Evolutionary conservation across 768 basidiomycete species (phyloP), one percentile per base, ranked within the genome.

Genomic region (Tylopilus subfusipes): DNA sequence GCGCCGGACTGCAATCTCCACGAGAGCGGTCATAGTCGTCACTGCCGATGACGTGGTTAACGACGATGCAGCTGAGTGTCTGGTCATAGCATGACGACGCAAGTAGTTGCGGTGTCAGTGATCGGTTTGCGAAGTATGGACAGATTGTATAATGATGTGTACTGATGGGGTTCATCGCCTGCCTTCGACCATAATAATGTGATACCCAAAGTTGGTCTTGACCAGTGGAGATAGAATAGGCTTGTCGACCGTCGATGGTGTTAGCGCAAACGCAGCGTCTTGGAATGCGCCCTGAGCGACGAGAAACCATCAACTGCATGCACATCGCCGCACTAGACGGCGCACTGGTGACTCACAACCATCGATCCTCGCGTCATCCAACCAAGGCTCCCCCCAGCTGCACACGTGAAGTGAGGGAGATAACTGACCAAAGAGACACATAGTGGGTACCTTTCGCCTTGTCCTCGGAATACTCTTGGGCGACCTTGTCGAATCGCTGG

Each of bases 171-270:
- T 22, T 59, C 64, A 83, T 33, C 88, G 82, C 34, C 90, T 81
- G 18, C 89, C 90, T 73, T 93, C 90, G 8, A 92, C 90, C 88
- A 93, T 90, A 68, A 93, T 92, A 63, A 93, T 85, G 67, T 93
- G 91, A 70, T 93, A 93, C 14, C 91, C 91, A 64, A 85, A 85
- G 56, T 79, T 82, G 7, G 91, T 93, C 72, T 92, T 93, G 31
- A 93, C 85, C 46, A 93, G 79, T 16, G 83, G 72, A 2, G 89
- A 88, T 18, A 82, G 64, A 47, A 80, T 72, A 4, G 91, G 90
- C 58, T 88, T 91, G 70, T 91, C 90, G 56, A 88, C 82, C 4
- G 86, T 81, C 9, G 91, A 93, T 3, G 90, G 90, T 25, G 80
- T 74, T 44, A 93, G 77, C 18, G 82, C 83, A 69, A 93, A 93